These are phyloP conservation scores for Xylariaceae sp. DNA, from an alignment of 2,329 filamentous ascomycete species.

Conservation along the genomic window DNA sequence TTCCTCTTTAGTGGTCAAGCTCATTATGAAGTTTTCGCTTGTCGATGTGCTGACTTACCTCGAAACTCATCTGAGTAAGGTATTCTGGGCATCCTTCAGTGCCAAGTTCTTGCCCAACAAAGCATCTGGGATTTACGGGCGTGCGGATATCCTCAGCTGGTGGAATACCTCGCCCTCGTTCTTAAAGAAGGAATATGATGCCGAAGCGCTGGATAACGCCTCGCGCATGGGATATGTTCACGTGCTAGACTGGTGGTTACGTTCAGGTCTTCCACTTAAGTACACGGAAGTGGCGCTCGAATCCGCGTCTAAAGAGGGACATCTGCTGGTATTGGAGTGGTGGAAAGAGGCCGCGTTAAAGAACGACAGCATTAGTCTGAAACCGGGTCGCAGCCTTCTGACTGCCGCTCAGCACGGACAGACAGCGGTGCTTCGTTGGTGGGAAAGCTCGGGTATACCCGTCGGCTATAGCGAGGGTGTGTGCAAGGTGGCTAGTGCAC, in stretches of 20 bases:
- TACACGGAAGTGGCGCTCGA: conserved; percentile 90
- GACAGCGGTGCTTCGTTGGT: conserved; percentile 81
- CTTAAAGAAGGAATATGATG: conserved; percentile 83
- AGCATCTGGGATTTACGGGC: conserved; percentile 84
- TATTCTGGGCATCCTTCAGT: conserved; percentile 82
- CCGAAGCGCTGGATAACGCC: conserved; percentile 85
- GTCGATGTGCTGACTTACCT: conserved; percentile 78
- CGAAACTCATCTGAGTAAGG: conserved; percentile 67
- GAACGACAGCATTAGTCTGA: conserved; percentile 65
- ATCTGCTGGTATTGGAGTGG: conserved; percentile 89
- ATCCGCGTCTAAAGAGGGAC: conserved; percentile 82
- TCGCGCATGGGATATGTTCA: conserved; percentile 84
- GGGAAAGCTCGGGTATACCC: conserved; percentile 81
- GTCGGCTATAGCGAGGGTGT: conserved; percentile 82
- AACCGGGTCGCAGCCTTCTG: conserved; percentile 83
- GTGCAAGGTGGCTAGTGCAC: conserved; percentile 81
- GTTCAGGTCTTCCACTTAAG: conserved; percentile 75
- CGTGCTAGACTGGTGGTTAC: conserved; percentile 90
- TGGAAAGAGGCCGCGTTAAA: conserved; percentile 76
- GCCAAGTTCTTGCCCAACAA: conserved; percentile 86
- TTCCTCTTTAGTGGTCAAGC: conserved; percentile 80
- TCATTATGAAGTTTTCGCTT: conserved; percentile 90
- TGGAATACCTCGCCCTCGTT: conserved; percentile 87
- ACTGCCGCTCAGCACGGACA: conserved; percentile 84
- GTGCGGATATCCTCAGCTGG: conserved; percentile 85